Evolutionary conservation across 2,329 filamentous ascomycete genomes (phyloP), one percentile per base, ranked within the genome.

Genomic region (Pyrenophora tritici-repentis): DNA sequence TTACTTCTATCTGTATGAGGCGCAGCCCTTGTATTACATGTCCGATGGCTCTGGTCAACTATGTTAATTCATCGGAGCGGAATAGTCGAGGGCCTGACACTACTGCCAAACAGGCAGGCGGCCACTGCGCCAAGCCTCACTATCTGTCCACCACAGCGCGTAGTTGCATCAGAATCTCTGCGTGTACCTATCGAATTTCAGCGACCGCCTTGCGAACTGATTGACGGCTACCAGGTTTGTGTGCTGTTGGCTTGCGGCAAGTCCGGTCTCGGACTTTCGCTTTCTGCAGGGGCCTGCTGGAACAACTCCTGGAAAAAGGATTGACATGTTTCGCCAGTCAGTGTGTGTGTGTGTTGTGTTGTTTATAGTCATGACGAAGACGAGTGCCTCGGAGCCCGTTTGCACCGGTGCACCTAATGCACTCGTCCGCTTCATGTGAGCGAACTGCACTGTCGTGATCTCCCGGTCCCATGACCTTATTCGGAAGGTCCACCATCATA

Each of bases 71-170:
- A 40, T 38, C 39, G 39, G 44, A 31, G 42, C 37, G 44, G 49
- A 39, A 34, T 33, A 34, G 8, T 34, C 32, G 36, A 32, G 37
- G 45, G 39, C 43, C 26, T 29, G 26, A 47, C 33, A 24, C 50
- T 48, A 56, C 20, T 18, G 46, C 56, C 29, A 26, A 52, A 55
- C 6, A 42, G 59, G 61, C 46, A 63, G 59, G 61, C 59, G 47
- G 39, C 47, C 31, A 47, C 16, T 35, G 24, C 42, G 56, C 51
- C 52, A 44, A 58, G 58, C 39, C 55, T 17, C 36, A 37, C 53
- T 53, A 50, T 53, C 54, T 44, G 43, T 33, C 29, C 35, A 37
- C 33, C 38, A 47, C 39, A 47, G 38, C 47, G 31, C 50, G 14
- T 35, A 51, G 32, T 41, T 33, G 37, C 34, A 48, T 38, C 36